Percentiles rank a stretch among this genome's conserved stretches.
phyloP scores from a whole-genome alignment of 2,329 filamentous ascomycete genomes.

The Helotiales sp. region DNA sequence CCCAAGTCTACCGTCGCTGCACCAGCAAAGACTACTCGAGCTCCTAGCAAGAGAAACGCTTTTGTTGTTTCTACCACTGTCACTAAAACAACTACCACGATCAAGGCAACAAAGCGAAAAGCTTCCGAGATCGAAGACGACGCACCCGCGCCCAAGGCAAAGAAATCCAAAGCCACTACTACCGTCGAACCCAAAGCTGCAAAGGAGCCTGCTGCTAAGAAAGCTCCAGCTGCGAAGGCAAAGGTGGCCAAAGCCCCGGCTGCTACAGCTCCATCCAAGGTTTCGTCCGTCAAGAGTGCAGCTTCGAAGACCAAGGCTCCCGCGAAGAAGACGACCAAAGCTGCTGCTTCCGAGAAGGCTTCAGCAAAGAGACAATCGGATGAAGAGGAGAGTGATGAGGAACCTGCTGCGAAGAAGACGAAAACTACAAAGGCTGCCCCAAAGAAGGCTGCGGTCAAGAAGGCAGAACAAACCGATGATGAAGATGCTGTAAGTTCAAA shows the following conservation, averaged over 20 bases:
- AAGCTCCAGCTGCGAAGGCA: neutral
- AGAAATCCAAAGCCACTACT: slow-evolving; percentile 25
- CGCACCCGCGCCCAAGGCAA: slow-evolving; percentile 25
- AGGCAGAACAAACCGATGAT: slow-evolving; percentile 8
- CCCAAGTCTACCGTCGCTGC: slow-evolving; percentile 2
- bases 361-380: slow-evolving; percentile 8
- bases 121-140: slow-evolving; percentile 24
- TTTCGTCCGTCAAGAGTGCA: slow-evolving; percentile 9
- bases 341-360: slow-evolving; percentile 22
- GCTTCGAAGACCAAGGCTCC: slow-evolving; percentile 29
- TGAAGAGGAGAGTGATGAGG: slow-evolving; percentile 3
- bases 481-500: slow-evolving; percentile 7
- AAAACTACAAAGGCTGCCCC: slow-evolving; percentile 6
- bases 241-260: slow-evolving; percentile 14
- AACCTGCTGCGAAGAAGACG: slow-evolving; percentile 9
- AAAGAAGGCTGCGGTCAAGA: slow-evolving; percentile 2
- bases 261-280: slow-evolving; percentile 13
- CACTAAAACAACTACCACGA: slow-evolving; percentile 7
- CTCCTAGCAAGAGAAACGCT: slow-evolving; percentile 16
- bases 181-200: slow-evolving; percentile 33
- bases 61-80: slow-evolving; percentile 1
- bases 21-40: slow-evolving; percentile 6
- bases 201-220: slow-evolving; percentile 34
- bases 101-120: slow-evolving; percentile 30
- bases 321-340: slow-evolving; percentile 24